Base-by-base conservation (phyloP, 176 grass and related monocot genomes). In the Aegilops umbellulata region DNA sequence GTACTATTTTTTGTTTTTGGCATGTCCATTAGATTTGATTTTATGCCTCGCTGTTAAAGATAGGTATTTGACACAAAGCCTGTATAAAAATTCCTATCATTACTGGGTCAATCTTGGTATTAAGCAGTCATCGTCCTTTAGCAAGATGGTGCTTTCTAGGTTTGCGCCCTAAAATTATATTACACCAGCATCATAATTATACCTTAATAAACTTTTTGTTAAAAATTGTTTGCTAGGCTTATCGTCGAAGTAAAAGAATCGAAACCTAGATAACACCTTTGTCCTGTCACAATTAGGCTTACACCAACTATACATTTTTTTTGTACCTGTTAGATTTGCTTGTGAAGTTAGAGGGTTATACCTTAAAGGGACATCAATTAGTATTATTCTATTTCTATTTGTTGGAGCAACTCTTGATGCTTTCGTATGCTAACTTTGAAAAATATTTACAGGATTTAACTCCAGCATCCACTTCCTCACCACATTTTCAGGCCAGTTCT, bases 391-490 rank as follows among this genome's bases (percentile, higher is more conserved):
- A n/a, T 55, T 70, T 38, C 10, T 26, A 14, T 46, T 26, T 46
- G 6, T 34, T 82, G 42, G 8, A 55, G 64, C 42, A 82, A n/a
- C 10, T 70, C 20, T 67, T 51, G 17, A 47, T 35, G 30, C 2
- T 61, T 67, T 69, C 19, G 16, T 55, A 44, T 72, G 47, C 31
- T 83, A 60, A 83, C 20, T 68, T 53, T 36, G 20, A 53, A 7
- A 49, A 46, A 57, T 69, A 70, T 67, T 82, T 83, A 62, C 76
- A 94, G 92, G 81, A 38, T 87, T 78, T 90, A 53, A 80, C 84
- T 26, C 31, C 25, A 39, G 78, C 44, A 12, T 80, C 68, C 41
- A 87, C 81, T 67, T 91, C 91, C 27, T 85, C 77, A 60, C 64
- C 81, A 63, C 82, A 89, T 80, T 89, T 74, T 29, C 72, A 64